Evolutionary conservation across 805 yeast genomes (phyloP).

Genomic region (Candida nonsorbophila): DNA sequence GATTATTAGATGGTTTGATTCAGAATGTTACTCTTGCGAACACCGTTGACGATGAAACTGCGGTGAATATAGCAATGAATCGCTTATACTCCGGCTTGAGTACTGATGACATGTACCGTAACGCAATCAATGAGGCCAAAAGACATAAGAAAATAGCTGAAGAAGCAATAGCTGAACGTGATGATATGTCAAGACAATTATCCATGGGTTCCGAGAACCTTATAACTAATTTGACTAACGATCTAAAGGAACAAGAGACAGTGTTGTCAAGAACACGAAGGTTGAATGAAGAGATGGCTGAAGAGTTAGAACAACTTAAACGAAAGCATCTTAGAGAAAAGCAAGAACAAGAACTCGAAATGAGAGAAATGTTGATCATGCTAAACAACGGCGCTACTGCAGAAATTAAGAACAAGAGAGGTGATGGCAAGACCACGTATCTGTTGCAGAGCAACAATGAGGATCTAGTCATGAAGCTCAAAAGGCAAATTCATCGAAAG

Average conservation of each 20-base stretch:
- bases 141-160: slow-evolving; percentile 49
- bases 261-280: slow-evolving; percentile 57
- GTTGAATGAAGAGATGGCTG: slow-evolving; percentile 53
- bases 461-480: slow-evolving; percentile 35
- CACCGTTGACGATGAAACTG: slow-evolving; percentile 39
- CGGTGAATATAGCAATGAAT: slow-evolving; percentile 73
- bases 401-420: slow-evolving; percentile 26
- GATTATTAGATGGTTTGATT: slow-evolving; percentile 60
- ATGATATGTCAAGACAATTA: slow-evolving; percentile 59
- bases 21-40: slow-evolving; percentile 55
- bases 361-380: slow-evolving; percentile 65
- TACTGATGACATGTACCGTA: slow-evolving; percentile 80
- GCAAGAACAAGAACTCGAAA: slow-evolving; percentile 71
- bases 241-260: slow-evolving; percentile 58
- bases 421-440: slow-evolving; percentile 30
- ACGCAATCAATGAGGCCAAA: slow-evolving; percentile 55
- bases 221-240: slow-evolving; percentile 53
- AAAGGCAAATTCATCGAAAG: slow-evolving; percentile 41
- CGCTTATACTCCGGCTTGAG: slow-evolving; percentile 63
- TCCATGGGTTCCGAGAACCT: slow-evolving; percentile 74
- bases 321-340: slow-evolving; percentile 57
- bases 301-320: slow-evolving; percentile 60
- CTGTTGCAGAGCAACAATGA: slow-evolving; percentile 29
- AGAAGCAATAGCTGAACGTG: slow-evolving; percentile 53
- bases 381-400: slow-evolving; percentile 43